Evolutionary conservation across 116 monocot genomes (phyloP), one percentile per base, ranked within the genome.

Genomic region (Posidonia oceanica): DNA sequence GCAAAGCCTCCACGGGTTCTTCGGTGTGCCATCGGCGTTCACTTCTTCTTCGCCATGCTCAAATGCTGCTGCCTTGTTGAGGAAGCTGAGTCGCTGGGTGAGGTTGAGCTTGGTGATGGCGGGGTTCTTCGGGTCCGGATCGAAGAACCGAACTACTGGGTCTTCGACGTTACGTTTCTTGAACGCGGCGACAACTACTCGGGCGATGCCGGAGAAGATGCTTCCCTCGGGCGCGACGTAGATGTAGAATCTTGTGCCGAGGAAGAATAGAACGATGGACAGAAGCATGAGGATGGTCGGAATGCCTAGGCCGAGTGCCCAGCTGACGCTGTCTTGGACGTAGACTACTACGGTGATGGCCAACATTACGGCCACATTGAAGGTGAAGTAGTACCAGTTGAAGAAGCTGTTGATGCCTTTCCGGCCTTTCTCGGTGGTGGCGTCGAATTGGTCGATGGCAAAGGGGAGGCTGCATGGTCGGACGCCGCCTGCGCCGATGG

Each of bases 381-480:
- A 83, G 74, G 81, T 78, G 75, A 91, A 86, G 79, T 88, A 96
- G 75, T 91, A 96, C 88, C 86, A 84, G 79, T 96, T 96, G 79
- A 96, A 91, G 87, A 89, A 96, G 79, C 89, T 84, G 63, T 73
- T 82, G 80, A 84, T 86, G 11, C 71, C 84, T 15, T 80, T 76
- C 65, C 76, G 41, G 10, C 85, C 72, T 41, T 82, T 75, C 20
- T 41, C 41, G 1, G 54, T 78, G 2, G 59, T 37, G 3, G 67
- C 14, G 60, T 87, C 85, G 66, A 96, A 96, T 70, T 96, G 91
- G 74, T 96, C 96, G 0, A 83, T 83, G 5, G 88, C 96, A 29
- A 96, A 96, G 6, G 91, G 81, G 13, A 91, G 84, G 40, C 80
- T 81, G 77, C 88, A 91, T 16, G 95, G 84, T 63, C 91, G 68